Percentiles rank a stretch among this genome's conserved stretches.
Evolutionary conservation across 2,329 filamentous ascomycete species (phyloP).

Genomic region (Fusarium albidum): DNA sequence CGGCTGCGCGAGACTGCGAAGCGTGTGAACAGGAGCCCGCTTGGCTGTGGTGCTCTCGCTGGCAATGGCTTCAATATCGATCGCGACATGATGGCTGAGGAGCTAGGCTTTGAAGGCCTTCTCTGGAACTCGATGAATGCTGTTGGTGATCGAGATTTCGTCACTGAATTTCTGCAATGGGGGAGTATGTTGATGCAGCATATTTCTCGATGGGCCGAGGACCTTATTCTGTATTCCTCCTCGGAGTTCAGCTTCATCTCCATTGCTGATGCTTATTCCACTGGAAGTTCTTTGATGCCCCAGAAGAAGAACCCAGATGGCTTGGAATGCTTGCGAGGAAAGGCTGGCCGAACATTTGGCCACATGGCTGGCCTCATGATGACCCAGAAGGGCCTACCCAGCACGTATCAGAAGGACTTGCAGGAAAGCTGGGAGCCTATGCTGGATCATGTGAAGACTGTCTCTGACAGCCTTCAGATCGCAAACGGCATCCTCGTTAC

Average conservation of each 20-base stretch:
- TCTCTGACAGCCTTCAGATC: conserved; percentile 83
- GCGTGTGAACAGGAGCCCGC: conserved; percentile 76
- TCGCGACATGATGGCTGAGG: conserved; percentile 78
- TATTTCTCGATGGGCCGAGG: conserved; percentile 82
- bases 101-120: conserved; percentile 80
- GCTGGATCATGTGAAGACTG: conserved; percentile 83
- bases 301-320: conserved; percentile 87
- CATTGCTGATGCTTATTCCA: conserved; percentile 81
- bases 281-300: conserved; percentile 80
- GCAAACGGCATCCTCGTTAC: conserved; percentile 82
- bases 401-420: conserved; percentile 91
- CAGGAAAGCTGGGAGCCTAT: conserved; percentile 89
- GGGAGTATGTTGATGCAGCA: conserved; percentile 80
- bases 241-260: conserved; percentile 79
- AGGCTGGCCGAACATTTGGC: conserved; percentile 79
- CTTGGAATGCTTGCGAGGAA: conserved; percentile 75
- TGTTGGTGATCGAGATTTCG: conserved; percentile 82
- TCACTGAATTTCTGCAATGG: conserved; percentile 84
- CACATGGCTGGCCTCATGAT: conserved; percentile 81
- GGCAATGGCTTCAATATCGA: conserved; percentile 87
- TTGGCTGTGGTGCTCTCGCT: conserved; percentile 80
- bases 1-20: conserved; percentile 76
- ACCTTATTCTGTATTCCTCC: conserved; percentile 84
- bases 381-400: conserved; percentile 75
- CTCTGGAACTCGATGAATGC: conserved; percentile 81